Evolutionary conservation across 805 yeast species (phyloP), one percentile per base, ranked within the genome.

Genomic region (Blastobotrys chiropterorum): DNA sequence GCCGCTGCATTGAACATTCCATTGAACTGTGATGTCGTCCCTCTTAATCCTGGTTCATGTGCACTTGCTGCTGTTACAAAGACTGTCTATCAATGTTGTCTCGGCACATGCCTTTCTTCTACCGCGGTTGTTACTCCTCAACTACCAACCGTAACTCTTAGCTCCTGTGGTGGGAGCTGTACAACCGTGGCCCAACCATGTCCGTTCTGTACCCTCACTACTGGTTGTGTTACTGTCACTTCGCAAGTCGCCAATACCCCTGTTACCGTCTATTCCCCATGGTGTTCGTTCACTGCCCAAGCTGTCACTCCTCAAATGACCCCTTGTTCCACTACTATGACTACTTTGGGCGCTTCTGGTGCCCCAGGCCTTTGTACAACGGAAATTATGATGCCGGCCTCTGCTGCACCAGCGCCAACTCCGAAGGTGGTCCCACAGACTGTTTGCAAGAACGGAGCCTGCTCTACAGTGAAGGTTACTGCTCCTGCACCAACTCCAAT

Each of bases 241-340:
- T 11, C 6, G 7, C n/a, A 11, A 2, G 16, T n/a, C 14, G 26
- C 19, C 11, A 22, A 30, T 4, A 44, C 47, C 14, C 39, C 38
- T 5, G 47, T 44, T 13, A 44, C 47, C 3, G 47, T 44, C 16
- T n/a, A 22, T 14, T 44, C 47, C 2, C 47, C 47, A 30, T 22
- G n/a, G 20, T 44, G 47, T 34, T 22, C 38, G 21, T 44, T 22
- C 34, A 44, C 47, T 3, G 38, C 39, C 13, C 47, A 31, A 4
- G 38, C 47, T 3, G 30, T 3, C 11, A 31, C 47, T 11, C 47
- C 47, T 26, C 19, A 6, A 14, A 13, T 44, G 19, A 44, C 34
- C 20, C 47, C 47, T n/a, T 5, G 13, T 31, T 22, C 38, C 17
- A 30, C 47, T 5, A 30, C 17, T 26, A 22, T 26, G 38, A 44